A percentile compares a stretch with the other conserved stretches of the same genome.
Conservation (phyloP, 352 stramenopile genomes). For the Detonula confervacea region DNA sequence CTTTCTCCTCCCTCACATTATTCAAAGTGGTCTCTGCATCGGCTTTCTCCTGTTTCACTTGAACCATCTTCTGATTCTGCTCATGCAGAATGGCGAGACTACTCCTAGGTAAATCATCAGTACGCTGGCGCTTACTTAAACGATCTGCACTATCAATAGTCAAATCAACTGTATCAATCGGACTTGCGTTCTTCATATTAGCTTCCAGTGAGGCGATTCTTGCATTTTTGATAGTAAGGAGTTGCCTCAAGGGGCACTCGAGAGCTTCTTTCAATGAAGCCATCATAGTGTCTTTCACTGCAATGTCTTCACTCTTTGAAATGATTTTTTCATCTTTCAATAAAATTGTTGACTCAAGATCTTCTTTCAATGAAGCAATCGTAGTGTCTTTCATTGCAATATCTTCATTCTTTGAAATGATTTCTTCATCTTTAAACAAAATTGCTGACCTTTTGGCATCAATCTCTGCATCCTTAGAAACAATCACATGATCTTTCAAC, state of each 20-base stretch:
- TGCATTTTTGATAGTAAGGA: not conserved
- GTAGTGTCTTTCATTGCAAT: not conserved
- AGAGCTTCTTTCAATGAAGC: not conserved
- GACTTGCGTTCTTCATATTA: not conserved
- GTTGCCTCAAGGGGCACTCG: not conserved
- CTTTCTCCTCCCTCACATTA: not conserved
- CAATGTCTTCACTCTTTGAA: not conserved
- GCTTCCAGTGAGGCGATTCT: conserved; percentile 13
- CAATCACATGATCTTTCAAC: too few species aligned
- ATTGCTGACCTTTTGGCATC: not conserved
- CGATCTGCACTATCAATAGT: not conserved
- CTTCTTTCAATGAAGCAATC: not conserved
- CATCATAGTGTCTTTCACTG: not conserved
- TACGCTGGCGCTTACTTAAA: not conserved
- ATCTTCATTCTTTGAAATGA: not conserved
- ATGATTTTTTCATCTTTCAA: not conserved
- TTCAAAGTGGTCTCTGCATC: not conserved
- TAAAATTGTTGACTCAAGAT: not conserved
- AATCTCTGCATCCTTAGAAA: not conserved
- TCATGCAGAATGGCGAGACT: not conserved
- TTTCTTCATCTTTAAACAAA: not conserved
- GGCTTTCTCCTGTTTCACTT: conserved; percentile 4
- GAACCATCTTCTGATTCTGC: not conserved
- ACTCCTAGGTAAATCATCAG: too few species aligned
- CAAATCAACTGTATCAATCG: conserved; percentile 8